A percentile compares a stretch with the other conserved stretches of the same genome.
These are phyloP conservation scores for Aaosphaeria pasadenensis DNA, from an alignment of 2,329 filamentous ascomycete species.

Conservation along the genomic window DNA sequence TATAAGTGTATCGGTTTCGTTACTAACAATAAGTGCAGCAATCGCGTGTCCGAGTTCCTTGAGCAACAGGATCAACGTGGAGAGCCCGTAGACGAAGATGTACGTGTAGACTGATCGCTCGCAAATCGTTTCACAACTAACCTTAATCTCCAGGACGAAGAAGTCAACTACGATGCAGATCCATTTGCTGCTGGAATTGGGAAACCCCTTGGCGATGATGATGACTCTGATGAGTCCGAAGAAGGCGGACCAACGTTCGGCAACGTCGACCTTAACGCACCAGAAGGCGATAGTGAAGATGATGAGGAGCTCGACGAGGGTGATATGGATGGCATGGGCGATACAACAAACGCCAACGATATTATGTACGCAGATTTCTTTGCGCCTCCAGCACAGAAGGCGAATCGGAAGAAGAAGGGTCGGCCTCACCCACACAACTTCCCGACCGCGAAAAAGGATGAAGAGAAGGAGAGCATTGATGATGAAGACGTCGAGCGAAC, in stretches of 20 bases:
- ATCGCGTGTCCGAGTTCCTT: slow-evolving; percentile 84
- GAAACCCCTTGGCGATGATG: slow-evolving; percentile 25
- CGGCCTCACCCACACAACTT: slow-evolving; percentile 56
- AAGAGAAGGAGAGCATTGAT: slow-evolving; percentile 32
- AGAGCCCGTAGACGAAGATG: slow-evolving; percentile 72
- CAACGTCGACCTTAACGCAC: slow-evolving; percentile 70
- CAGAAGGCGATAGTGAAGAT: slow-evolving; percentile 68
- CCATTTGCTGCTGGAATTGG: slow-evolving; percentile 51
- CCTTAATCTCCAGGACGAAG: slow-evolving; percentile 48
- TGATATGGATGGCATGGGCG: slow-evolving; percentile 56
- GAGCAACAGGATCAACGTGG: slow-evolving; percentile 81
- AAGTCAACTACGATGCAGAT: slow-evolving; percentile 83
- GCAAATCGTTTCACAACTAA: too few species aligned
- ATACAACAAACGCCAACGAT: slow-evolving; percentile 75
- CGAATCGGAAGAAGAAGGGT: slow-evolving; percentile 54
- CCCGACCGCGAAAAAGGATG: slow-evolving; percentile 36
- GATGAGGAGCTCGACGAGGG: slow-evolving; percentile 43
- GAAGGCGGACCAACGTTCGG: slow-evolving; percentile 76
- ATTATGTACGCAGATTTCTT: slow-evolving; percentile 94
- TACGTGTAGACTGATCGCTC: too few species aligned
- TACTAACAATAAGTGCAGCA: slow-evolving; percentile 35
- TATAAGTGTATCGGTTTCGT: too few species aligned
- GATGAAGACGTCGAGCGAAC: slow-evolving; percentile 73
- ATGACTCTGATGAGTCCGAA: slow-evolving; percentile 57
- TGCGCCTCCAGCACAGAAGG: slow-evolving; percentile 75